phyloP scores from a whole-genome alignment of 139 green algal species.

The Diplosphaera chodatii region DNA sequence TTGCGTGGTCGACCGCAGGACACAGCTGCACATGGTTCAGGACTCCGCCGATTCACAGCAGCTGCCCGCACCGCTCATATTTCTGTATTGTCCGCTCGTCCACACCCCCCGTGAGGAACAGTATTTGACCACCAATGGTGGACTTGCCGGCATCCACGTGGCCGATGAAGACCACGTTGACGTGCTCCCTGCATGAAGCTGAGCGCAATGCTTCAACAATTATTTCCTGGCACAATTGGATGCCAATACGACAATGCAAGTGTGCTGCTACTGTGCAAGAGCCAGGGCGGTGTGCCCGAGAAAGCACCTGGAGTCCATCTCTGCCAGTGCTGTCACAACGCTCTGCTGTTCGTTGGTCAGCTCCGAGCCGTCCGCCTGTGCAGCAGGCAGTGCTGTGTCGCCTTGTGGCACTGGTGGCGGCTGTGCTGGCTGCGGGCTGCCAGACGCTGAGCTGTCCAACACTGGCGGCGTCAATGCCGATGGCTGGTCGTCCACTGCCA shows the following conservation, averaged over 20 bases:
- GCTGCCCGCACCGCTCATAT: conserved; percentile 75
- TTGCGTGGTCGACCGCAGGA: too few relatives aligned
- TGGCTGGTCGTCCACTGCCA: not conserved
- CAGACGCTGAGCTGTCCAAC: not conserved
- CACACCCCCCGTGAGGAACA: conserved; percentile 88
- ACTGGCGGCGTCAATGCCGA: not conserved
- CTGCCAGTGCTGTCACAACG: not conserved
- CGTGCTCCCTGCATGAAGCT: conserved; percentile 86
- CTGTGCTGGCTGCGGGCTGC: not conserved
- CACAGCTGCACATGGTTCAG: too few relatives aligned
- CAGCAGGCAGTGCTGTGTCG: not conserved
- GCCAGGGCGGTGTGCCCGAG: too few relatives aligned
- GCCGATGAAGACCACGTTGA: conserved; percentile 99
- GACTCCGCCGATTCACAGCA: too few relatives aligned
- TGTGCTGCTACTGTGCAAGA: too few relatives aligned
- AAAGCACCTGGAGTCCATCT: conserved; percentile 1
- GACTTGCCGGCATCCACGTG: conserved; percentile 99
- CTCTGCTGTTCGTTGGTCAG: not conserved
- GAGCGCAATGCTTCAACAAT: too few relatives aligned
- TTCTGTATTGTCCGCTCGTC: conserved; percentile 99
- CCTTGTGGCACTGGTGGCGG: too few relatives aligned
- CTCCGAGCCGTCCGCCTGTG: too few relatives aligned
- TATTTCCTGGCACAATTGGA: too few relatives aligned
- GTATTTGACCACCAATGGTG: conserved; percentile 95
- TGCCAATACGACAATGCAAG: too few relatives aligned